Evolutionary conservation across 2,329 filamentous ascomycete species (phyloP).

Genomic region (Fusarium begoniae): DNA sequence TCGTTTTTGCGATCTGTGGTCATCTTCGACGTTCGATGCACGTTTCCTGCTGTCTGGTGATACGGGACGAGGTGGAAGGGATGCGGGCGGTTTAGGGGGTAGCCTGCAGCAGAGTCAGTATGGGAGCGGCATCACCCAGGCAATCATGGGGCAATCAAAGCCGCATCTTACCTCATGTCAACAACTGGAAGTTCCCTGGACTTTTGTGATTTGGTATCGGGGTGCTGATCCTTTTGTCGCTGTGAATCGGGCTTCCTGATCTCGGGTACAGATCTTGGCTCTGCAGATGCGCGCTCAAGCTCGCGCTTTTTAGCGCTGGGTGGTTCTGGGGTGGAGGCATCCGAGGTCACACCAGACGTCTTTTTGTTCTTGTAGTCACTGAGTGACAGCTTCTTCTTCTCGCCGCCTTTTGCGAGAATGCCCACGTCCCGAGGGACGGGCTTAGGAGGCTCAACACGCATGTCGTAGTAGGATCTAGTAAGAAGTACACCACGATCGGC

Average conservation of each 20-base stretch:
- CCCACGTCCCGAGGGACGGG: constrained; percentile 50
- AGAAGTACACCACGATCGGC: constrained; percentile 66
- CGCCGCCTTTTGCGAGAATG: constrained; percentile 53
- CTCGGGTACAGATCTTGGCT: constrained; percentile 34
- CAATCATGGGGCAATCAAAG: background rate
- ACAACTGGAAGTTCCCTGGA: constrained; percentile 41
- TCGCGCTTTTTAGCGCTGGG: constrained; percentile 47
- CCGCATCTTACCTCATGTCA: constrained; percentile 44
- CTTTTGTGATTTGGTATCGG: constrained; percentile 46
- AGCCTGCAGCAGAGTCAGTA: constrained; percentile 43
- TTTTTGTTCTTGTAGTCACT: constrained; percentile 69
- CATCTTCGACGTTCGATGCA: constrained; percentile 54
- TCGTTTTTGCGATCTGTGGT: constrained; percentile 57
- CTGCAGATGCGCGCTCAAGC: constrained; percentile 42
- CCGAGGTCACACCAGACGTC: constrained; percentile 46
- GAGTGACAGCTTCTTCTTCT: constrained; percentile 66
- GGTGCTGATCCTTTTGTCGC: constrained; percentile 37
- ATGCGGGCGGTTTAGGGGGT: constrained; percentile 50
- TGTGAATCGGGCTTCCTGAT: constrained; percentile 38
- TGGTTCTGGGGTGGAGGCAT: constrained; percentile 51
- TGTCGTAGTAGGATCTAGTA: constrained; percentile 66
- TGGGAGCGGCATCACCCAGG: background rate
- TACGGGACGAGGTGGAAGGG: constrained; percentile 48
- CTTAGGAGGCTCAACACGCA: constrained; percentile 61
- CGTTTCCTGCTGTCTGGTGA: constrained; percentile 61